Percentiles rank a stretch among this genome's conserved stretches.
Conservation (phyloP, 495 filamentous ascomycete species). For the Aspergillus biplanus region DNA sequence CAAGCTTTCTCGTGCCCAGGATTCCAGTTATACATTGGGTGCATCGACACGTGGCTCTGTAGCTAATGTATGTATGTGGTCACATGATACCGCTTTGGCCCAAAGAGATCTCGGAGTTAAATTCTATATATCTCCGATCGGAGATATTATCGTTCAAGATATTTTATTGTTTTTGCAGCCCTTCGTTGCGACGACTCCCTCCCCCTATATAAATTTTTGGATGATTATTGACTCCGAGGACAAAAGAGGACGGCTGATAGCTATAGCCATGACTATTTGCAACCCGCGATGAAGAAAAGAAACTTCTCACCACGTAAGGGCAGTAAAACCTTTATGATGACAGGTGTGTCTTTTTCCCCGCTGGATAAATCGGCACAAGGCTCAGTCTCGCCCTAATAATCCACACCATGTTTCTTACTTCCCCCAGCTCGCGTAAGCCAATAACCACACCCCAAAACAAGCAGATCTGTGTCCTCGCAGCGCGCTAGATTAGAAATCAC, state of each 20-base stretch:
- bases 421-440: conserved; percentile 3
- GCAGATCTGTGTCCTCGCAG: not conserved
- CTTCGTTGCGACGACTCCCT: too few relatives aligned
- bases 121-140: not conserved
- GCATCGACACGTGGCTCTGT: not conserved
- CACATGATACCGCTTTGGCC: not conserved
- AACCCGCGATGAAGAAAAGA: not conserved
- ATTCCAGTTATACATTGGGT: not conserved
- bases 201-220: too few relatives aligned
- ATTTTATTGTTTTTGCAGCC: too few relatives aligned
- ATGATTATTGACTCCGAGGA: too few relatives aligned
- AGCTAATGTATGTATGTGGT: not conserved
- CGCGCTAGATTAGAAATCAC: not conserved
- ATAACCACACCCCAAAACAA: not conserved
- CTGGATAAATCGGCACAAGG: conserved; percentile 34
- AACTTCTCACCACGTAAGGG: not conserved
- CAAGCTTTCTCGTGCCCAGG: too few relatives aligned
- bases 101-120: not conserved
- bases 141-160: too few relatives aligned
- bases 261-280: too few relatives aligned
- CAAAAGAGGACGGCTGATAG: too few relatives aligned
- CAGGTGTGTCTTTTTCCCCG: conserved; percentile 16
- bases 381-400: not conserved
- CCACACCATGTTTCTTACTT: not conserved
- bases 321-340: too few relatives aligned